Evolutionary conservation across 2,329 filamentous ascomycete species (phyloP), one percentile per base, ranked within the genome.

Genomic region (Blastomyces emzantsi): DNA sequence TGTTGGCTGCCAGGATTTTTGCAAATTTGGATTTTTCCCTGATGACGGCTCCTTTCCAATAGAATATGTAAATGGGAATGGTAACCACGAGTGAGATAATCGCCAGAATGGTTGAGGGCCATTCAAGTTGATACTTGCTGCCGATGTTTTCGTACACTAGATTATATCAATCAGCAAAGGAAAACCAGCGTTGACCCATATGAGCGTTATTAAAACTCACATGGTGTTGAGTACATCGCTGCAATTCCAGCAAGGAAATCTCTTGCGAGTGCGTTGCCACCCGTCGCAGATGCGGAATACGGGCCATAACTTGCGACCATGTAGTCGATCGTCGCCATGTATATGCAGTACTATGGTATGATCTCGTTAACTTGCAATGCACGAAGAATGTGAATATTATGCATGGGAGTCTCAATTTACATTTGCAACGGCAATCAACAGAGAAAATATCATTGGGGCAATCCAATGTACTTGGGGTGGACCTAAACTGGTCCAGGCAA

Each of bases 321-420:
- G 73, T 87, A 88, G 71, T 88, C 85, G 68, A 88, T 85, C 1
- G 84, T 85, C 7, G 83, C 82, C 80, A 86, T 85, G 70, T 87
- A 86, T 45, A 86, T 85, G 19, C 72, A 69, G 62, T 71, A 76
- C 74, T 76, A 45, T 45, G 2, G 62, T 6, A 61, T 19, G 17
- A 25, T 45, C 19, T 43, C 13, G 25, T 54, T 25, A 41, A 33
- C 30, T 19, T n/a, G 39, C 19, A 51, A 56, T 43, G 1, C 36
- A 41, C 7, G 41, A 36, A 41, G 30, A 45, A 19, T 19, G 30
- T 6, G 39, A 45, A 17, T 33, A 57, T 11, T 47, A 28, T 22
- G 33, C 36, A 39, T 45, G 62, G 49, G 58, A 7, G 64, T 67
- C 15, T 75, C 75, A 17, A 73, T 75, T 67, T 75, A 81, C 74